Evolutionary conservation across 2,329 filamentous ascomycete species (phyloP), one percentile per base, ranked within the genome.

Genomic region (Exophiala sideris): DNA sequence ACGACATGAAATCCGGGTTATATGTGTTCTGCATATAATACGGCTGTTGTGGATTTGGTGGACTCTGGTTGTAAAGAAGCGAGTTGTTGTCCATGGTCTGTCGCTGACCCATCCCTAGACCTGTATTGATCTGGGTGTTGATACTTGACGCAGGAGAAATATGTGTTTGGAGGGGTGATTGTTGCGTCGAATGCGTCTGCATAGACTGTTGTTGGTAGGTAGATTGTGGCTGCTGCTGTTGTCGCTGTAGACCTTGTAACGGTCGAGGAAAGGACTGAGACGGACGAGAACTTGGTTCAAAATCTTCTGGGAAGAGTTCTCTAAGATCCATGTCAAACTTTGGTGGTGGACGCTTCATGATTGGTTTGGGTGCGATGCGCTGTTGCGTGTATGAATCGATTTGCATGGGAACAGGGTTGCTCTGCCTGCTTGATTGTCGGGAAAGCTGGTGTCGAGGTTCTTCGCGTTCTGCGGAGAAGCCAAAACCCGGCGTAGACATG

Each of bases 401-500:
- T 24, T 57, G 54, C 58, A 54, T 67, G 61, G 51, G 66, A 11
- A 51, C 36, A 59, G 45, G 20, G 5, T 47, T 21, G 40, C 32
- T 57, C 14, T 69, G 68, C 58, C 59, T 70, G 62, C 62, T 71
- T 57, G 59, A 67, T 62, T 68, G 73, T 39, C 62, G 65, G 48
- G 60, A 65, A 49, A 65, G 70, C 58, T 59, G 67, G 48, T 61
- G 48, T 49, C 54, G 52, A 20, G 52, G 24, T 21, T 58, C 56
- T 14, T 50, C 51, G 10, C 49, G 54, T n/a, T 62, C 57, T 10
- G 40, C 35, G 8, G 59, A 62, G 29, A 63, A 70, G 32, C 88
- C 89, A 61, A 95, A 95, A 0, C 89, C 89, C 14, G 88, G 91
- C 1, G 87, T 92, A 1, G 87, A 89, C 68, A 91, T 86, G 62